phyloP scores from a whole-genome alignment of 129 eudicot species.

The Scalesia atractyloides region DNA sequence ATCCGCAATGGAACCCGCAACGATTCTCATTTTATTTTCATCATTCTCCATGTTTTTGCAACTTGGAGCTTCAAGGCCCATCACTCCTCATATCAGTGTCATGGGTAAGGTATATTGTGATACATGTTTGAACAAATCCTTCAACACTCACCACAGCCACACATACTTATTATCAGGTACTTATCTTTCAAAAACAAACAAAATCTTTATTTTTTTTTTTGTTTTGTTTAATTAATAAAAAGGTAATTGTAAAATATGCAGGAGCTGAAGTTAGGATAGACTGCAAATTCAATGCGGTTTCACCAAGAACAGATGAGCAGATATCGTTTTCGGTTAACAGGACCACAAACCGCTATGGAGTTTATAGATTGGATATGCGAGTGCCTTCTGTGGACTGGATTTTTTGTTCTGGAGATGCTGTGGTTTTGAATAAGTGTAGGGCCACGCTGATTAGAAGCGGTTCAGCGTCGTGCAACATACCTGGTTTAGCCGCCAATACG shows the following conservation, averaged over 20 bases:
- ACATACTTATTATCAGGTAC: conserved; percentile 81
- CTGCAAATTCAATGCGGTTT: conserved; percentile 66
- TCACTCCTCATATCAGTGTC: conserved; percentile 57
- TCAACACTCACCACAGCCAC: conserved; percentile 49
- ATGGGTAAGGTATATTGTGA: conserved; percentile 92
- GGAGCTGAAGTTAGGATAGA: conserved; percentile 77
- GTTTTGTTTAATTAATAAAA: not conserved
- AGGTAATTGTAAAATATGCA: conserved; percentile 14
- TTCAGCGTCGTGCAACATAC: conserved; percentile 53
- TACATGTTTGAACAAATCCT: conserved; percentile 66
- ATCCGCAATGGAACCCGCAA: conserved; percentile 15
- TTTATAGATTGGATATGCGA: conserved; percentile 59
- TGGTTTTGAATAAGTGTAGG: conserved; percentile 55
- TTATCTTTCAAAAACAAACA: not conserved
- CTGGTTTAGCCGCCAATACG: conserved; percentile 61
- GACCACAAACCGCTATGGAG: conserved; percentile 64
- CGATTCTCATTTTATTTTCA: conserved; percentile 11
- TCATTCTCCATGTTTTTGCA: conserved; percentile 29
- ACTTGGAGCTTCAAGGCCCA: conserved; percentile 42
- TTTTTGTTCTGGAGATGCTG: conserved; percentile 61
- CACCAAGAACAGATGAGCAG: conserved; percentile 64
- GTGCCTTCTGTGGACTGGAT: conserved; percentile 72
- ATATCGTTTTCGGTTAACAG: conserved; percentile 72
- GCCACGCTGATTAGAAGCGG: conserved; percentile 53
- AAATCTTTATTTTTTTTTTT: not conserved